A percentile compares a stretch with the other conserved stretches of the same genome.
phyloP scores from a whole-genome alignment of 352 stramenopile genomes.

The Phytophthora niederhauseri region DNA sequence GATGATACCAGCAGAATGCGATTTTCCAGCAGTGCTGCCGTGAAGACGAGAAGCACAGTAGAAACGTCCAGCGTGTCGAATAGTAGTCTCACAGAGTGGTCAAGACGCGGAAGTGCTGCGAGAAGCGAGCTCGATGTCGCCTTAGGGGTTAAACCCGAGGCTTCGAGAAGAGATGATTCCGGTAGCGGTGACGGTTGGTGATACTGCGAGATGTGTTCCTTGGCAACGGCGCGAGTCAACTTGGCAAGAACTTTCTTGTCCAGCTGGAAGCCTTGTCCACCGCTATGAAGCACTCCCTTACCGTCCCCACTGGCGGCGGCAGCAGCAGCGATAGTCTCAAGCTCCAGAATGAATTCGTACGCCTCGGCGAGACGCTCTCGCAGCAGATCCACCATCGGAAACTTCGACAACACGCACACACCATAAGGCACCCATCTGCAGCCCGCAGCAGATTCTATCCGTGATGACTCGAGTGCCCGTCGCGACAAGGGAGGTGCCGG shows the following conservation, averaged over 20 bases:
- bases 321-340: constrained; percentile 56
- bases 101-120: constrained; percentile 58
- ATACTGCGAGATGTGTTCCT: constrained; percentile 65
- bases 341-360: constrained; percentile 83
- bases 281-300: constrained; percentile 18
- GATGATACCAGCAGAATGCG: constrained; percentile 85
- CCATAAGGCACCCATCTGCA: constrained; percentile 82
- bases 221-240: constrained; percentile 69
- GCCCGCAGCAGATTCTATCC: constrained; percentile 47
- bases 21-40: constrained; percentile 77
- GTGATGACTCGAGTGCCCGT: constrained; percentile 62
- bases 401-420: constrained; percentile 85
- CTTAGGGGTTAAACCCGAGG: constrained; percentile 35
- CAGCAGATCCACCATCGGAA: constrained; percentile 80
- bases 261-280: constrained; percentile 57
- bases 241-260: constrained; percentile 85
- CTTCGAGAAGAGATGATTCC: constrained; percentile 41
- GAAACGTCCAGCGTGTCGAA: constrained; percentile 84
- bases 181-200: constrained; percentile 46
- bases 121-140: constrained; percentile 46
- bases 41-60: constrained; percentile 80
- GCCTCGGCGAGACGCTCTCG: constrained; percentile 80
- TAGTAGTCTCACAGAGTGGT: constrained; percentile 77
- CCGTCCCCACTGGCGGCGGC: constrained; percentile 30
- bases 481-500: constrained; percentile 64